Evolutionary conservation across 495 filamentous ascomycete genomes (phyloP).

Genomic region (Trichocladium antarcticum): DNA sequence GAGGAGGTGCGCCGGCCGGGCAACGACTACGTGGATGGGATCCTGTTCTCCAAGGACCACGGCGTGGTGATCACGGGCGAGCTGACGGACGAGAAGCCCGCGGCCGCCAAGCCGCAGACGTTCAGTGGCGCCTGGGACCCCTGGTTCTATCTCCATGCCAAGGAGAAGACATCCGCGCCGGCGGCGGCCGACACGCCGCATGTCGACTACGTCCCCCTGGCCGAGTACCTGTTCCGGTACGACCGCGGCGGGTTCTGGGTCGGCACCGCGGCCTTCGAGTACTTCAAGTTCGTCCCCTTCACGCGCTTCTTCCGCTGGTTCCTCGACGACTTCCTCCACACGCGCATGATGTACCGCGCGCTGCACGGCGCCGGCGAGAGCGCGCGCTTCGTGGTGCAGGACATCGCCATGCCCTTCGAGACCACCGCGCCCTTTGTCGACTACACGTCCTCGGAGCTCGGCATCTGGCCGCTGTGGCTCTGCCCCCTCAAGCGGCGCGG

Average conservation of each 20-base stretch:
- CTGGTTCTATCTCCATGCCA: constrained; percentile 45
- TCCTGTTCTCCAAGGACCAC: constrained; percentile 38
- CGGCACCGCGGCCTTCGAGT: constrained; percentile 42
- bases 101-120: constrained; percentile 20
- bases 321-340: constrained; percentile 54
- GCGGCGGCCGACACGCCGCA: constrained; percentile 15
- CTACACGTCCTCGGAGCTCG: constrained; percentile 37
- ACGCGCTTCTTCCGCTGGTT: constrained; percentile 44
- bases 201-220: constrained; percentile 31
- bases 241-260: constrained; percentile 54
- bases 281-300: constrained; percentile 45
- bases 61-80: constrained; percentile 44
- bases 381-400: constrained; percentile 46
- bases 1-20: constrained; percentile 11
- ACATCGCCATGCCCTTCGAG: constrained; percentile 44
- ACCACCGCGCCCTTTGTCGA: constrained; percentile 42
- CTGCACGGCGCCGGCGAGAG: constrained; percentile 46
- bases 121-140: constrained; percentile 37
- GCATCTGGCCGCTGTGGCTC: constrained; percentile 50
- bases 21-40: constrained; percentile 40
- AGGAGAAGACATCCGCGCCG: constrained; percentile 13
- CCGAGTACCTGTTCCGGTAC: constrained; percentile 52
- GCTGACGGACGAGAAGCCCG: constrained; percentile 29
- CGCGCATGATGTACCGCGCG: constrained; percentile 52
- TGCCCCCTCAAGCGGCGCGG: constrained; percentile 41